Evolutionary conservation across 192 early-diverging fungal species (phyloP).

Genomic region (Entomortierella chlamydospora): DNA sequence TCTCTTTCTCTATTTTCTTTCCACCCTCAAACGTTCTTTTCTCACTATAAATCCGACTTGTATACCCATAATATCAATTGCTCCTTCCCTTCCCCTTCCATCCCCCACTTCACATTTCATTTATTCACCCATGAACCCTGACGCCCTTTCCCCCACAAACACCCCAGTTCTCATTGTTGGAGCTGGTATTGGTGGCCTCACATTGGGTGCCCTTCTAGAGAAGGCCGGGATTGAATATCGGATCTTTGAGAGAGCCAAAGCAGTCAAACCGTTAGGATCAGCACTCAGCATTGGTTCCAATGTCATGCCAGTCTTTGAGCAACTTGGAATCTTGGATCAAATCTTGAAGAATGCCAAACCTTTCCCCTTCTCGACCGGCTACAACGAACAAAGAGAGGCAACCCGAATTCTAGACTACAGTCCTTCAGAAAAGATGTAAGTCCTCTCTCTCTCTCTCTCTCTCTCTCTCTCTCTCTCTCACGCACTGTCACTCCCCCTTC

Average conservation of each 20-base stretch:
- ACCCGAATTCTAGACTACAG: constrained; percentile 36
- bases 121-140: no score
- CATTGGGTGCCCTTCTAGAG: constrained; percentile 15
- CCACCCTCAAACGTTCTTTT: neutral
- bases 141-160: constrained; percentile 20
- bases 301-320: constrained; percentile 33
- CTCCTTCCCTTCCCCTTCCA: neutral
- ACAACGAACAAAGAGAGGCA: constrained; percentile 29
- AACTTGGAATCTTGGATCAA: constrained; percentile 33
- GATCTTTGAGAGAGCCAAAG: constrained; percentile 27
- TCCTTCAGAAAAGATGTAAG: constrained; percentile 35
- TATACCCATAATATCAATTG: no score
- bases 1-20: neutral
- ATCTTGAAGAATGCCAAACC: constrained; percentile 26
- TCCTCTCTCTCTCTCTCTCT: neutral
- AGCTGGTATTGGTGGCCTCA: constrained; percentile 29
- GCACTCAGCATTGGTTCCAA: constrained; percentile 29
- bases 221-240: constrained; percentile 25
- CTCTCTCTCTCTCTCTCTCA: neutral
- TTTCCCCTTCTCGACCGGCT: constrained; percentile 28
- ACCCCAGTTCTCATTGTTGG: constrained; percentile 29
- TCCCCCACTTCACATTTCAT: neutral
- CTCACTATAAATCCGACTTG: no score
- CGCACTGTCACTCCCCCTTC: no score
- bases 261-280: constrained; percentile 22